Evolutionary conservation across 179 eudicot species (phyloP).

Genomic region (Vitellaria paradoxa): DNA sequence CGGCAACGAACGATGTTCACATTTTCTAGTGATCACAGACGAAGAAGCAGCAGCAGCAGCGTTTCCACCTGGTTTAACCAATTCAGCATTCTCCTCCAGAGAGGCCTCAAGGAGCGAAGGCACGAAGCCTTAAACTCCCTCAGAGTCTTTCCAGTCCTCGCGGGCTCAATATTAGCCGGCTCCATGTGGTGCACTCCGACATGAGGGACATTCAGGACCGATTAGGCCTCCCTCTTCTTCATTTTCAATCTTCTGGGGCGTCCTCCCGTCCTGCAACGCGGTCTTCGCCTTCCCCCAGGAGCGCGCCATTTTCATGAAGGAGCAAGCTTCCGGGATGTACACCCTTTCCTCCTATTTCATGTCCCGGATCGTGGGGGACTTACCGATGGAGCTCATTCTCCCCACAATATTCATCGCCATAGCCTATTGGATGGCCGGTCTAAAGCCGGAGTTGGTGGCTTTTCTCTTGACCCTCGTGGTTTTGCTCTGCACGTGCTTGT

Average conservation of each 20-base stretch:
- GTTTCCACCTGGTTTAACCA: conserved; percentile 56
- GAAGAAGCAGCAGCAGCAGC: neutral
- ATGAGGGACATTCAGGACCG: conserved; percentile 68
- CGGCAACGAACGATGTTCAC: no score
- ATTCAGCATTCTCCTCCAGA: conserved; percentile 60
- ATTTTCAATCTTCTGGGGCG: conserved; percentile 92
- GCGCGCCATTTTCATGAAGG: conserved; percentile 72
- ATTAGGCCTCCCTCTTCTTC: conserved; percentile 76
- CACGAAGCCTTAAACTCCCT: conserved; percentile 85
- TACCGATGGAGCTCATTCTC: conserved; percentile 91
- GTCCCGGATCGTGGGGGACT: conserved; percentile 72
- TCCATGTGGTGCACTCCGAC: conserved; percentile 89
- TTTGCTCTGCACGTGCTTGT: conserved; percentile 66
- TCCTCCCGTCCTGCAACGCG: conserved; percentile 86
- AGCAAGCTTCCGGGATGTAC: conserved; percentile 91
- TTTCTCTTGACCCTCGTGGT: conserved; percentile 52
- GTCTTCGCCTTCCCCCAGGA: conserved; percentile 95
- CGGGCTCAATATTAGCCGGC: conserved; percentile 72
- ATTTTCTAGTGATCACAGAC: neutral
- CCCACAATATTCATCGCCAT: conserved; percentile 63
- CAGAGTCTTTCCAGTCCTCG: conserved; percentile 72
- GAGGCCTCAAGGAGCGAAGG: conserved; percentile 81
- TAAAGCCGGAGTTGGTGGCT: conserved; percentile 51
- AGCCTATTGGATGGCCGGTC: conserved; percentile 80
- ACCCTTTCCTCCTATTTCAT: conserved; percentile 81